Evolutionary conservation across 2,329 filamentous ascomycete species (phyloP).

Genomic region (Fusarium agapanthi): DNA sequence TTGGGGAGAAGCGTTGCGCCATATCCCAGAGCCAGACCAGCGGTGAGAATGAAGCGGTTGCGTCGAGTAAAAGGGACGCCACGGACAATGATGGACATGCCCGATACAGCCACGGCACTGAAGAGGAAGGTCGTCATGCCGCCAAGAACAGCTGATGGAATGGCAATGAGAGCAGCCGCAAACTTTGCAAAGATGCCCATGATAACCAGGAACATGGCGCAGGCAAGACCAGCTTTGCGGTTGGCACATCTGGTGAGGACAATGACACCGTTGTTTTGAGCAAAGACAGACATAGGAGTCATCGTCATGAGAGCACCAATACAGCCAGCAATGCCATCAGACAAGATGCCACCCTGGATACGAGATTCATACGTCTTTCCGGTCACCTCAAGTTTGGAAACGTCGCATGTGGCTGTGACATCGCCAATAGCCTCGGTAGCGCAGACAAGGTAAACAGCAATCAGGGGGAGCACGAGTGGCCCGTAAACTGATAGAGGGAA

Average conservation of each 20-base stretch:
- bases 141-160: slow-evolving; percentile 72
- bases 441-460: slow-evolving; percentile 76
- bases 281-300: slow-evolving; percentile 82
- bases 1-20: slow-evolving; percentile 72
- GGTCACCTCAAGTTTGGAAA: slow-evolving; percentile 78
- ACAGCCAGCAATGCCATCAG: slow-evolving; percentile 79
- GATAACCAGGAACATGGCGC: slow-evolving; percentile 78
- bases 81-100: slow-evolving; percentile 77
- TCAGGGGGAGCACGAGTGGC: slow-evolving; percentile 75
- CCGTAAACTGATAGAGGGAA: slow-evolving; percentile 78
- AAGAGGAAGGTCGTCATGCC: slow-evolving; percentile 86
- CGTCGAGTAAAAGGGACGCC: slow-evolving; percentile 78
- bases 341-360: slow-evolving; percentile 81
- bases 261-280: slow-evolving; percentile 87
- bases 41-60: slow-evolving; percentile 83
- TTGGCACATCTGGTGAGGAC: slow-evolving; percentile 84
- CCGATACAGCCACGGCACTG: slow-evolving; percentile 77
- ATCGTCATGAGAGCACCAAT: slow-evolving; percentile 81
- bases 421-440: slow-evolving; percentile 84
- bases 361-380: slow-evolving; percentile 77
- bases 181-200: slow-evolving; percentile 89
- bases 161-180: slow-evolving; percentile 79
- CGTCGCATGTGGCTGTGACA: slow-evolving; percentile 83
- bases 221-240: slow-evolving; percentile 80
- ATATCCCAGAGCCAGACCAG: slow-evolving; percentile 76